phyloP scores from a whole-genome alignment of 2,329 filamentous ascomycete genomes.

The Ceratocystis alfenasii region DNA sequence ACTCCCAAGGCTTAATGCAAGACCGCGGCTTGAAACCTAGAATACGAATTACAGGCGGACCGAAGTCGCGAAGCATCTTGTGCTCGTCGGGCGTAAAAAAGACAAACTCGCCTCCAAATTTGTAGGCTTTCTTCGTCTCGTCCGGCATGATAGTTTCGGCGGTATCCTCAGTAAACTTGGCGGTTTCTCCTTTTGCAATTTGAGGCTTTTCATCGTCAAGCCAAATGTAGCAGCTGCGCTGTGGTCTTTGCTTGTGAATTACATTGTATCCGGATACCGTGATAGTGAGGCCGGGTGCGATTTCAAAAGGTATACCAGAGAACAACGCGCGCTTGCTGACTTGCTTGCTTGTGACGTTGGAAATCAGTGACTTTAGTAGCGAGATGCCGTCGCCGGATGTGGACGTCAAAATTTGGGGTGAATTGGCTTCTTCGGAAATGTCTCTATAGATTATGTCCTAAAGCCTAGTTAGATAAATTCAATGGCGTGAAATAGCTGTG shows the following conservation, averaged over 20 bases:
- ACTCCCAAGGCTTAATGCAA: slow-evolving; percentile 69
- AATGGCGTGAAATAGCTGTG: neutral
- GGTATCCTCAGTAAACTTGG: slow-evolving; percentile 65
- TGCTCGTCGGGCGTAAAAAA: slow-evolving; percentile 78
- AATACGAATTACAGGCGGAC: slow-evolving; percentile 69
- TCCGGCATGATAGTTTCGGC: slow-evolving; percentile 62
- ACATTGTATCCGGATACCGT: slow-evolving; percentile 89
- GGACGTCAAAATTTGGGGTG: slow-evolving; percentile 44
- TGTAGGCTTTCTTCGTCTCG: slow-evolving; percentile 86
- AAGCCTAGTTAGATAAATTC: neutral
- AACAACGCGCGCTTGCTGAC: slow-evolving; percentile 77
- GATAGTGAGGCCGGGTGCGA: slow-evolving; percentile 73
- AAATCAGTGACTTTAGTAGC: slow-evolving; percentile 66
- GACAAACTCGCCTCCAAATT: slow-evolving; percentile 84
- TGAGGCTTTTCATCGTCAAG: slow-evolving; percentile 74
- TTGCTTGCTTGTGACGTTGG: slow-evolving; percentile 83
- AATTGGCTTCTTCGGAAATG: slow-evolving; percentile 53
- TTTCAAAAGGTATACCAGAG: slow-evolving; percentile 72
- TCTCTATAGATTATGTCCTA: slow-evolving; percentile 85
- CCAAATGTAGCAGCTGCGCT: slow-evolving; percentile 77
- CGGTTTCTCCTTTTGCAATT: slow-evolving; percentile 63
- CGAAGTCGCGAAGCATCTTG: slow-evolving; percentile 64
- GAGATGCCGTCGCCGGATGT: slow-evolving; percentile 64
- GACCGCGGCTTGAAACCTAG: slow-evolving; percentile 84
- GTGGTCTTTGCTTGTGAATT: slow-evolving; percentile 70